A percentile compares a stretch with the other conserved stretches of the same genome.
Conservation (phyloP, 2,329 filamentous ascomycete genomes). For the Chaetomium strumarium region DNA sequence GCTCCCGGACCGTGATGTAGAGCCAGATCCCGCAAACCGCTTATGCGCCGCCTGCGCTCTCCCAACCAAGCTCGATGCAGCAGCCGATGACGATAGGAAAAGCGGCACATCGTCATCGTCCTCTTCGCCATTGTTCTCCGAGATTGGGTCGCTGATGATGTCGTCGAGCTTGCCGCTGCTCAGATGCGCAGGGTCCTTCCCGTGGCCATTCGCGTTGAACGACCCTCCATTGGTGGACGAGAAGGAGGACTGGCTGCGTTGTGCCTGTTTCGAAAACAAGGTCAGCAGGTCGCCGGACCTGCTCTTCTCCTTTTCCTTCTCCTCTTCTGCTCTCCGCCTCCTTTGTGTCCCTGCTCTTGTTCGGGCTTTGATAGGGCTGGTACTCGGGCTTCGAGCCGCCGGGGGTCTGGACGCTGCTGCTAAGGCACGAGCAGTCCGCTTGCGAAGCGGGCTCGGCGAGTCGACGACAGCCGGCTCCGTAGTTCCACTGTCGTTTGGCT, state of each 20-base stretch:
- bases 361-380: slow-evolving; percentile 41
- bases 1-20: not conserved
- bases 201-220: slow-evolving; percentile 23
- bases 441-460: slow-evolving; percentile 34
- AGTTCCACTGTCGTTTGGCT: not conserved
- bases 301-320: slow-evolving; percentile 47
- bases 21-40: slow-evolving; percentile 37
- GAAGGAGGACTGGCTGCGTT: slow-evolving; percentile 24
- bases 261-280: slow-evolving; percentile 57
- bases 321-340: slow-evolving; percentile 24
- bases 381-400: slow-evolving; percentile 33
- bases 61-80: slow-evolving; percentile 49
- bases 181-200: not conserved
- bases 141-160: slow-evolving; percentile 51
- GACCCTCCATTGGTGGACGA: slow-evolving; percentile 11
- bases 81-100: slow-evolving; percentile 27
- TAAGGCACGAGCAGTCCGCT: slow-evolving; percentile 25
- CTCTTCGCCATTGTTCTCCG: slow-evolving; percentile 54
- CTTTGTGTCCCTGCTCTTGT: slow-evolving; percentile 25
- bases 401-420: slow-evolving; percentile 18
- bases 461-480: slow-evolving; percentile 25
- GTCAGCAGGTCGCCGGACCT: slow-evolving; percentile 52
- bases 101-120: slow-evolving; percentile 17
- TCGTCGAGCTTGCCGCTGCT: slow-evolving; percentile 36
- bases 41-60: slow-evolving; percentile 51